These are phyloP conservation scores for Aristolochia contorta DNA, from an alignment of 164 flowering plant genomes.

Conservation along the genomic window DNA sequence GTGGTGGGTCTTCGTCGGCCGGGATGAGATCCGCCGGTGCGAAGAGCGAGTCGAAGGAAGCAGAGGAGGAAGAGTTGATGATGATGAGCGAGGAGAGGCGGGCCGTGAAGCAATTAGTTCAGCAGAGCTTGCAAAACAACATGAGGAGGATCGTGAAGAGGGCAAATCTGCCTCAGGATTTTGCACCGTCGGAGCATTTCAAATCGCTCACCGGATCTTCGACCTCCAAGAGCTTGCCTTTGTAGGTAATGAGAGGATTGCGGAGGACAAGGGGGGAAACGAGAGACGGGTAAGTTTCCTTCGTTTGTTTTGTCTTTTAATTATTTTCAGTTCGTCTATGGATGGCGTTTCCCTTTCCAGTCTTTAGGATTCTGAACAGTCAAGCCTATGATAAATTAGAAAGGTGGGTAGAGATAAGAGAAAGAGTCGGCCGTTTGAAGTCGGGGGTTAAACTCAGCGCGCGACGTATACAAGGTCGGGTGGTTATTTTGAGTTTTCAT, in stretches of 20 bases:
- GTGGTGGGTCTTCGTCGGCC: constrained; percentile 45
- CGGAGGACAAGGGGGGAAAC: not conserved
- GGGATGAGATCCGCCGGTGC: constrained; percentile 2
- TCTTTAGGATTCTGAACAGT: no score
- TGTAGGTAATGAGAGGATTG: constrained; percentile 27
- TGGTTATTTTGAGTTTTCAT: no score
- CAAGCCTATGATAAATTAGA: no score
- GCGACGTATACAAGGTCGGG: no score
- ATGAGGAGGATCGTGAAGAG: constrained; percentile 86
- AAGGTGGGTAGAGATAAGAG: no score
- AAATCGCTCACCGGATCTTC: constrained; percentile 60
- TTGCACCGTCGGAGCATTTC: constrained; percentile 78
- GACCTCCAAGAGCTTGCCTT: constrained; percentile 95
- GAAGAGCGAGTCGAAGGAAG: constrained; percentile 17
- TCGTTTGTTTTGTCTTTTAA: constrained; percentile 5
- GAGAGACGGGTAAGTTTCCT: constrained; percentile 3
- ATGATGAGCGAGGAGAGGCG: constrained; percentile 81
- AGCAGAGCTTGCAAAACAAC: constrained; percentile 87
- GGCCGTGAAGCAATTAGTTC: constrained; percentile 86
- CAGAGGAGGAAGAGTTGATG: constrained; percentile 31
- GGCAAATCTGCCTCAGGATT: constrained; percentile 86
- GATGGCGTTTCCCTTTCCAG: no score
- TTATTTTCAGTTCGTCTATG: not conserved
- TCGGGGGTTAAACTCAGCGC: no score
- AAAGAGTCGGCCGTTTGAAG: no score